Base-by-base conservation (phyloP, 176 grass and related monocot genomes). In the Tillandsia leiboldiana region DNA sequence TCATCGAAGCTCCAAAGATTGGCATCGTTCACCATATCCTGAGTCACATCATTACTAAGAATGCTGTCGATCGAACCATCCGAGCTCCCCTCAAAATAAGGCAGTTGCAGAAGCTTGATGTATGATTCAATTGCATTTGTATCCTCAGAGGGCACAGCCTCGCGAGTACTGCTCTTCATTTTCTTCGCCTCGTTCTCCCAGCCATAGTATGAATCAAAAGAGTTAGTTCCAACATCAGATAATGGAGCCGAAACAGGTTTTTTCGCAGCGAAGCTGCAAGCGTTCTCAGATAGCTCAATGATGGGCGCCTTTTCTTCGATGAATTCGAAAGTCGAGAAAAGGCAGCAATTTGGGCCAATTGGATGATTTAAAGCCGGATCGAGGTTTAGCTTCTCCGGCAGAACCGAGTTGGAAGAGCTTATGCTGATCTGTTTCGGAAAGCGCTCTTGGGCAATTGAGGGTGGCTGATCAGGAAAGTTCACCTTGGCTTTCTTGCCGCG, bases 401-500 rank as follows among this genome's bases (percentile, higher is more conserved):
- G 10, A 12, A 12, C 51, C 48, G 12, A 51, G 0, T 26, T 13
- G 8, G 67, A 1, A 1, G n/a, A 8, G 12, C 13, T 77, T 63
- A 9, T 51, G 64, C 18, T 52, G 7, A 64, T 66, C 49, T 64
- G 50, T 64, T 70, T 79, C 54, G 26, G 68, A 52, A 29, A 49
- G 20, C 59, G 29, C n/a, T 53, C 51, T 12, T 48, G 64, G 42
- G 71, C 50, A 65, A 9, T 51, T 10, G 1, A 49, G 48, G 49
- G 15, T 8, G 68, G 29, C 47, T 75, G 77, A 11, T 66, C 1
- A 67, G 73, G 81, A 10, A 88, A 88, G 71, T 84, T 88, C 27
- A 80, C 72, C 73, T 80, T 88, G n/a, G 81, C 85, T 51, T 88
- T 88, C 15, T 81, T 57, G 2, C 85, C 85, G 53, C 81, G 78